Evolutionary conservation across 139 green algal genomes (phyloP).

Genomic region (Chlorella sorokiniana): DNA sequence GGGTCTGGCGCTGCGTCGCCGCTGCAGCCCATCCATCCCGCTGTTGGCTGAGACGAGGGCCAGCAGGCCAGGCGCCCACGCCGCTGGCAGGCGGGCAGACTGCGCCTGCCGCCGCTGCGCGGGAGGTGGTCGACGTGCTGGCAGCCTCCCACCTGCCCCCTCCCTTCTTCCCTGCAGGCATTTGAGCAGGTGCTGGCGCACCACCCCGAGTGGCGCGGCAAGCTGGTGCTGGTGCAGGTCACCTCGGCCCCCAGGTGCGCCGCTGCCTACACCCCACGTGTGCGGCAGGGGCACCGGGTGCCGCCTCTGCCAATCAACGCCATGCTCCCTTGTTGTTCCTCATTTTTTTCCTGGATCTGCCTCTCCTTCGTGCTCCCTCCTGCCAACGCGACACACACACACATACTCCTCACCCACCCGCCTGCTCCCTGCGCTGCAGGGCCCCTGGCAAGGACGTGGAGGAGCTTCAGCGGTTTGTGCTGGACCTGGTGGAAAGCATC

Average conservation of each 20-base stretch:
- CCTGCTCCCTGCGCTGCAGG: constrained; percentile 56
- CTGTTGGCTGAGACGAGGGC: background rate
- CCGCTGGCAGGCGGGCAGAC: background rate
- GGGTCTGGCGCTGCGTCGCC: too few species aligned
- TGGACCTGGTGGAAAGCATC: constrained; percentile 71
- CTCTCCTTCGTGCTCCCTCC: background rate
- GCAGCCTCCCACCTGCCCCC: background rate
- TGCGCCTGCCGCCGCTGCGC: background rate
- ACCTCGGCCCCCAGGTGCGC: constrained; percentile 56
- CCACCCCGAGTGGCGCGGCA: constrained; percentile 83
- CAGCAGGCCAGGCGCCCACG: background rate
- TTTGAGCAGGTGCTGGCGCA: constrained; percentile 87
- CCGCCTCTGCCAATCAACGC: background rate
- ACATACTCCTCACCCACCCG: background rate
- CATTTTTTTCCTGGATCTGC: background rate
- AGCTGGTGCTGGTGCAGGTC: constrained; percentile 90
- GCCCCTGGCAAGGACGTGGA: constrained; percentile 74
- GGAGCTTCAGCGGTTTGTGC: constrained; percentile 78
- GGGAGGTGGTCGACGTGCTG: too few species aligned
- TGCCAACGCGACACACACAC: background rate
- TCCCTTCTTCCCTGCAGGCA: constrained; percentile 43
- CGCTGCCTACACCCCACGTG: too few species aligned
- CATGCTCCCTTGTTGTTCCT: background rate
- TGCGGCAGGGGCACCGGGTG: too few species aligned
- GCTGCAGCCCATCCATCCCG: too few species aligned